Percentiles rank a stretch among this genome's conserved stretches.
Conservation (phyloP, 768 basidiomycete genomes). For the Pulveroboletus ravenelii region DNA sequence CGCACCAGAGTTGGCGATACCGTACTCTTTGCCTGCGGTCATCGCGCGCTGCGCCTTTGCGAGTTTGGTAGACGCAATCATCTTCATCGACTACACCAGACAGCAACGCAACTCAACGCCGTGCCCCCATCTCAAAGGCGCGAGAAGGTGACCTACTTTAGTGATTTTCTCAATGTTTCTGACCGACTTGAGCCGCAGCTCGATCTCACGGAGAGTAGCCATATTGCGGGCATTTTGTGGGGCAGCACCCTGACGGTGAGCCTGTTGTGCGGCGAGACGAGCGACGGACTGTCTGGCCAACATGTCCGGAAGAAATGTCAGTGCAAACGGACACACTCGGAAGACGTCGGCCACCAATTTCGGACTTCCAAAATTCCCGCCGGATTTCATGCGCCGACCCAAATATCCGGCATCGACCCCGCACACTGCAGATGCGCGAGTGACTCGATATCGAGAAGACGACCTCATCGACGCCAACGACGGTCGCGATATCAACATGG, state of each 20-base stretch:
- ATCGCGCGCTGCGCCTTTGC: constrained; percentile 94
- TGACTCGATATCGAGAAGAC: constrained; percentile 9
- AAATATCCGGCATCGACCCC: constrained; percentile 24
- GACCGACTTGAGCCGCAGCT: constrained; percentile 93
- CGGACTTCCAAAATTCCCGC: constrained; percentile 21
- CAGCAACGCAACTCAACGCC: constrained; percentile 4
- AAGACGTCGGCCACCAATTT: constrained; percentile 38
- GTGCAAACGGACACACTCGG: constrained; percentile 13
- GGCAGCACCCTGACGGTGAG: constrained; percentile 34
- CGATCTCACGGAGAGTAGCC: constrained; percentile 98
- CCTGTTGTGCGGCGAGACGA: constrained; percentile 39
- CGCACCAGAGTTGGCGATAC: constrained; percentile 82
- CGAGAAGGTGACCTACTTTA: constrained; percentile 54
- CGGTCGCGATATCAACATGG: constrained; percentile 34
- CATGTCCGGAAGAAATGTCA: constrained; percentile 31
- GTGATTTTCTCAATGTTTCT: constrained; percentile 99
- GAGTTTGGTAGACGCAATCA: constrained; percentile 98
- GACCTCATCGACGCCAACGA: constrained; percentile 16
- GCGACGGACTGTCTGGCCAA: constrained; percentile 47
- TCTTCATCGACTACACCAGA: constrained; percentile 83
- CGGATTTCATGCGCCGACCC: constrained; percentile 20
- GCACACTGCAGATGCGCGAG: neutral
- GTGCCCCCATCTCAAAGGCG: neutral
- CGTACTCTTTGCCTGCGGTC: constrained; percentile 87
- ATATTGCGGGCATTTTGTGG: constrained; percentile 68